Conservation (phyloP, 23 red algal species). For the Agarophyton chilense region DNA sequence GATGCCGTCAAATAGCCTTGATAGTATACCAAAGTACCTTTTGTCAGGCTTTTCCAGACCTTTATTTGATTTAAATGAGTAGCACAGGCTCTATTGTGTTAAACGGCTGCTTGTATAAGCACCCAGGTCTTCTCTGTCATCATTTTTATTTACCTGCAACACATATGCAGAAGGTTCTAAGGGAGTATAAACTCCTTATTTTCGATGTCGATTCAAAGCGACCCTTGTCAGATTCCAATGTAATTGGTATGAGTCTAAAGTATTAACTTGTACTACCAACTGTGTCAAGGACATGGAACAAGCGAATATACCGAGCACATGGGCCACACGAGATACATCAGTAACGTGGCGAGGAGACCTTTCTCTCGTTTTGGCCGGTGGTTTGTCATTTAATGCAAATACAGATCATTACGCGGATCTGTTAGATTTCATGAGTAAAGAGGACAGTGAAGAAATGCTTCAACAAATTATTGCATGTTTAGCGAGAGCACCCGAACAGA, state of each 20-base stretch:
- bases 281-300: conserved; percentile 71
- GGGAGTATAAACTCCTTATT: conserved; percentile 17
- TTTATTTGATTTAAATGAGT: conserved; percentile 77
- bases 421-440: conserved; percentile 75
- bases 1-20: conserved; percentile 64
- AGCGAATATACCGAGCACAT: conserved; percentile 46
- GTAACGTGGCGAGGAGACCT: conserved; percentile 30
- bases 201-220: conserved; percentile 87
- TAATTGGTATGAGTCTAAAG: conserved; percentile 64
- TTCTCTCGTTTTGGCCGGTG: conserved; percentile 76
- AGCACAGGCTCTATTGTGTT: conserved; percentile 82
- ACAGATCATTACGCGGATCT: conserved; percentile 75
- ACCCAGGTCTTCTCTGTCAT: conserved; percentile 65
- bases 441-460: conserved; percentile 81
- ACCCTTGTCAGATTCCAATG: conserved; percentile 51
- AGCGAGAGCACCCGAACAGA: conserved; percentile 2
- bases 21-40: conserved; percentile 51
- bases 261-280: conserved; percentile 83
- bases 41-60: conserved; percentile 75
- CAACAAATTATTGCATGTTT: conserved; percentile 52
- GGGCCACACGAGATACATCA: conserved; percentile 61
- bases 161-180: conserved; percentile 66
- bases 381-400: conserved; percentile 64
- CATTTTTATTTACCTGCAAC: conserved; percentile 66
- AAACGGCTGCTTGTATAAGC: conserved; percentile 69